Base-by-base conservation (phyloP, 306 rosid species). In the Corylus heterophylla region DNA sequence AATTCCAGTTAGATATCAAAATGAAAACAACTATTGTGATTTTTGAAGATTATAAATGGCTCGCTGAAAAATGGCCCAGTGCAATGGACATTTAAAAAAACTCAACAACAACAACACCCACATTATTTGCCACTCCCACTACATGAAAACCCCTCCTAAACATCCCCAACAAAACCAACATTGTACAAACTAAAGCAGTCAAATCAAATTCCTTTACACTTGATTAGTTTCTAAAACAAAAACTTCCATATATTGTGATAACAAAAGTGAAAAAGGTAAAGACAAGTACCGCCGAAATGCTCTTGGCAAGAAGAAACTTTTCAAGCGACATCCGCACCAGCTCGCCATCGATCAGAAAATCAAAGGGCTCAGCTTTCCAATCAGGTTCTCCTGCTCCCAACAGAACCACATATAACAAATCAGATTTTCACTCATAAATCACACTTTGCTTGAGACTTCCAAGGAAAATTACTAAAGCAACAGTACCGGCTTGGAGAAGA, bases 301-400 rank as follows among this genome's bases (percentile, higher is more conserved):
- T 90, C 80, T 93, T 93, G 49, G 90, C 96, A 0, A 91, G 89
- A 78, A 95, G 98, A 74, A 95, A 95, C 81, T 93, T 83, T 70
- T 90, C 96, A 11, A 95, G 89, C 5, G 98, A 88, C 98, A 91
- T 90, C 31, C 98, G 90, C 68, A 93, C 91, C 50, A 93, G 85
- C 85, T 91, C 98, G 25, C 96, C 96, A 88, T 95, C 88, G 27
- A 93, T 86, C 84, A 95, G 85, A 82, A 95, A 93, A 86, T 95
- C 99, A 80, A 95, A 93, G 1, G 98, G 93, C 49, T 90, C 96
- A 12, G 76, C 49, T 69, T 88, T 16, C 89, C 88, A 79, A n/a
- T 93, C 94, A 68, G 89, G 79, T 52, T 89, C 86, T 81, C 77
- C 90, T 84, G 78, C 54, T 37, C 59, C 81, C 54, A 80, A 12